These are phyloP conservation scores for Ustilaginoidea virens DNA, from an alignment of 2,329 filamentous ascomycete species.

Conservation along the genomic window DNA sequence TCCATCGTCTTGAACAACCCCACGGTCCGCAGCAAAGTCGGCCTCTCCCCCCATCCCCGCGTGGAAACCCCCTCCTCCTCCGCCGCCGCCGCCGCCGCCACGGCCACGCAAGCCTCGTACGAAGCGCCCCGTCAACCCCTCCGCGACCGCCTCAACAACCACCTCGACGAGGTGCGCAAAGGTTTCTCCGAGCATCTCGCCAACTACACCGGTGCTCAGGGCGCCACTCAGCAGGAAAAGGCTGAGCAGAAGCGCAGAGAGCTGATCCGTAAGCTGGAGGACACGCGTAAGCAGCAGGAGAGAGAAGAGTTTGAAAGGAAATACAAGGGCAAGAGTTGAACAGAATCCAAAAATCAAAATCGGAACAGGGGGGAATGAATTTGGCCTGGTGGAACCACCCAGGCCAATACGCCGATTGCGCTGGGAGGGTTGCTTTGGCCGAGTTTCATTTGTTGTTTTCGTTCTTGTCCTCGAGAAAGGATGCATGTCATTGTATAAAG, in stretches of 20 bases:
- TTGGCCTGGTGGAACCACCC: too few species aligned
- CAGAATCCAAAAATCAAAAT: too few species aligned
- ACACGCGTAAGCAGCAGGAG: constrained; percentile 19
- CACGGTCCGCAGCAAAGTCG: constrained; percentile 21
- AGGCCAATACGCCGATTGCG: too few species aligned
- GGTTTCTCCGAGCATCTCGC: constrained; percentile 18
- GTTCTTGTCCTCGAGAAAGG: too few species aligned
- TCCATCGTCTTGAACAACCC: constrained; percentile 21
- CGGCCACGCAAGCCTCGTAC: constrained; percentile 13
- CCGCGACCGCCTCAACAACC: constrained; percentile 16
- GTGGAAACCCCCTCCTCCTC: constrained; percentile 22
- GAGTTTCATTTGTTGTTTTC: too few species aligned
- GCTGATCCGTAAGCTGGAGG: constrained; percentile 19
- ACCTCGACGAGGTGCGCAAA: constrained; percentile 22
- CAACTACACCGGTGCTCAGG: constrained; percentile 19
- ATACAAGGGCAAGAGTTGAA: constrained; percentile 18
- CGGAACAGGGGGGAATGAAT: background rate
- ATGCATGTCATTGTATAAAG: too few species aligned
- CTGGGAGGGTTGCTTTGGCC: too few species aligned
- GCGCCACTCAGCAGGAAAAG: constrained; percentile 17
- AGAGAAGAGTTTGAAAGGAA: constrained; percentile 24
- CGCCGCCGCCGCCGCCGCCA: constrained; percentile 10
- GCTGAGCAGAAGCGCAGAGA: constrained; percentile 20
- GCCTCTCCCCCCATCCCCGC: constrained; percentile 20
- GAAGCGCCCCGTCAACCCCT: constrained; percentile 17